Evolutionary conservation across 345 rosid genomes (phyloP).

Genomic region (Hibiscus mutabilis): DNA sequence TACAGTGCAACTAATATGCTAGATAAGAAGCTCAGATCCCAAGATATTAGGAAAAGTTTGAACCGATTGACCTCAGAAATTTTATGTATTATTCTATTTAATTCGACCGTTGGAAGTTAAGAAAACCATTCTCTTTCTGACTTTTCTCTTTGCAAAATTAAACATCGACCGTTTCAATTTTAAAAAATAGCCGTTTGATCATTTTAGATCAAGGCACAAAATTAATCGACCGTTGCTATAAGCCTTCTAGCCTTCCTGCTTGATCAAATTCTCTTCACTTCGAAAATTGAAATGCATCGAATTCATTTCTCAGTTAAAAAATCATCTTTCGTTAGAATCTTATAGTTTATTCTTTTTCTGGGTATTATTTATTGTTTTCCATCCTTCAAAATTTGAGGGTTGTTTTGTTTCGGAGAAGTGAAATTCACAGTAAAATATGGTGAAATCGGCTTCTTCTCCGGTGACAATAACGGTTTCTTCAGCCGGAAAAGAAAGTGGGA

Average conservation of each 20-base stretch:
- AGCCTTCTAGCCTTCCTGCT: slow-evolving; percentile 5
- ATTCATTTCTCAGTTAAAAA: neutral
- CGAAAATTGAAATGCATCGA: slow-evolving; percentile 15
- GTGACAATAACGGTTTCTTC: slow-evolving; percentile 65
- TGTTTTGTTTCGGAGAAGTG: neutral
- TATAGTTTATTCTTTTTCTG: too few species aligned
- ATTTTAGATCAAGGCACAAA: slow-evolving; percentile 22
- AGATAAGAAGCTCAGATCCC: too few species aligned
- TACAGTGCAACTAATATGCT: too few species aligned
- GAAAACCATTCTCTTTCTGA: slow-evolving; percentile 7
- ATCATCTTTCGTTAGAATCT: neutral
- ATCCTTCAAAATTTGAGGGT: neutral
- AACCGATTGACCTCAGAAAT: too few species aligned
- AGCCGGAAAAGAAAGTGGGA: slow-evolving; percentile 55
- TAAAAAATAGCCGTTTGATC: slow-evolving; percentile 25
- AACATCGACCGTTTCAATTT: slow-evolving; percentile 37
- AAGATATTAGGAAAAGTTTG: too few species aligned
- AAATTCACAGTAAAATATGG: slow-evolving; percentile 19
- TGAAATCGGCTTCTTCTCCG: slow-evolving; percentile 48
- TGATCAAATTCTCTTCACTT: slow-evolving; percentile 6
- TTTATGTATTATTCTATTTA: too few species aligned
- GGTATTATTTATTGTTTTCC: neutral
- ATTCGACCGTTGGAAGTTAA: neutral
- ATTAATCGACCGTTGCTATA: slow-evolving; percentile 46
- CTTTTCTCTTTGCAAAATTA: slow-evolving; percentile 12